phyloP scores from a whole-genome alignment of 1,284 basidiomycete genomes.

The Microbotryomycetes sp. region DNA sequence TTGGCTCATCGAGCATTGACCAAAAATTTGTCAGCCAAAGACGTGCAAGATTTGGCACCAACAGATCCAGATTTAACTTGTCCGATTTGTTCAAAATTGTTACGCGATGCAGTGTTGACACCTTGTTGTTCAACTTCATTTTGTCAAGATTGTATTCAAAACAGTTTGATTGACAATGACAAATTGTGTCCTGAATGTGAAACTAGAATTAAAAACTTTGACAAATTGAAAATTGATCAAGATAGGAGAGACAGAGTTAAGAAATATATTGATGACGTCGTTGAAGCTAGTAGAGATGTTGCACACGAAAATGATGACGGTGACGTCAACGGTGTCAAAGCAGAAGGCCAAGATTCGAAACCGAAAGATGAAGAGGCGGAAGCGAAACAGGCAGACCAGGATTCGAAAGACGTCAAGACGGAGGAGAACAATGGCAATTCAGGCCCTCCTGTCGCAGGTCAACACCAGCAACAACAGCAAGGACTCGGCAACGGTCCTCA shows the following conservation, averaged over 20 bases:
- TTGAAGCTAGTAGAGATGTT: constrained; percentile 72
- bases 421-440: constrained; percentile 6
- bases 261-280: constrained; percentile 73
- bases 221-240: constrained; percentile 72
- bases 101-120: constrained; percentile 80
- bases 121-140: constrained; percentile 85
- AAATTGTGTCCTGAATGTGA: constrained; percentile 84
- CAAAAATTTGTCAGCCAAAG: constrained; percentile 70
- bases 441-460: background rate
- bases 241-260: constrained; percentile 65
- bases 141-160: constrained; percentile 92
- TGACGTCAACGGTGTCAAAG: background rate
- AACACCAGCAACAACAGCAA: constrained; percentile 17
- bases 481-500: constrained; percentile 1
- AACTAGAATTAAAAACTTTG: constrained; percentile 74
- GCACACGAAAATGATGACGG: constrained; percentile 35
- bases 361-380: background rate
- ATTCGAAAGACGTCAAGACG: constrained; percentile 21
- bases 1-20: constrained; percentile 74
- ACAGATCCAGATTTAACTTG: constrained; percentile 70
- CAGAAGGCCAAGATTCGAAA: background rate
- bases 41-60: constrained; percentile 73
- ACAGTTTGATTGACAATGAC: constrained; percentile 81
- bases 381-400: background rate
- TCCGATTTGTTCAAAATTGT: constrained; percentile 80